These are phyloP conservation scores for Lepraria neglecta DNA, from an alignment of 495 filamentous ascomycete species.

Conservation along the genomic window DNA sequence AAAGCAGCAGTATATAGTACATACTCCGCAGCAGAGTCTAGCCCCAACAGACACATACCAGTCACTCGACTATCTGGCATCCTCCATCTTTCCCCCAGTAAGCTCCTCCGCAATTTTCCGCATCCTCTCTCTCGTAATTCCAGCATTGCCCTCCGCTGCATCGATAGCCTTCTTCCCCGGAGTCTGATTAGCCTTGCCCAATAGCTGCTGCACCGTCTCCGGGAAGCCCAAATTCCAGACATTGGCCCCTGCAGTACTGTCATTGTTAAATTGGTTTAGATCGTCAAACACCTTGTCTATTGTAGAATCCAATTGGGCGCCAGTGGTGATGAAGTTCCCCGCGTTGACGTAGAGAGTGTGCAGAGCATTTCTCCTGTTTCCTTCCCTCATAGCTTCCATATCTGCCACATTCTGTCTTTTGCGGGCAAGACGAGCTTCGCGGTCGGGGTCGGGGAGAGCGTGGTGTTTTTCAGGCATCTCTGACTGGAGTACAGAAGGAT, in stretches of 20 bases:
- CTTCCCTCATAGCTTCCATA: slow-evolving; percentile 36
- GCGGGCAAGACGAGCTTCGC: slow-evolving; percentile 40
- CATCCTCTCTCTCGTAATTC: slow-evolving; percentile 50
- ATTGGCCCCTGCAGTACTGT: slow-evolving; percentile 41
- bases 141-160: slow-evolving; percentile 29
- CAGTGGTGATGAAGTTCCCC: slow-evolving; percentile 57
- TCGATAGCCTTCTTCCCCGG: slow-evolving; percentile 33
- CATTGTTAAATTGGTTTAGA: slow-evolving; percentile 43
- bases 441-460: slow-evolving; percentile 43
- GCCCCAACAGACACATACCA: background rate
- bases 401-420: slow-evolving; percentile 39
- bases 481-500: slow-evolving; percentile 41
- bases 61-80: background rate
- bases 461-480: slow-evolving; percentile 36
- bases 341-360: slow-evolving; percentile 62
- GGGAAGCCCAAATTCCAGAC: slow-evolving; percentile 55
- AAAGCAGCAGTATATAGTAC: too few relatives aligned
- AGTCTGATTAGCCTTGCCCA: slow-evolving; percentile 30
- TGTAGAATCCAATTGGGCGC: slow-evolving; percentile 52
- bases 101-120: slow-evolving; percentile 60
- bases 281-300: slow-evolving; percentile 56
- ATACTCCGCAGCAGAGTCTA: background rate
- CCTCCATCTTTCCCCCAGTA: slow-evolving; percentile 61
- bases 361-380: slow-evolving; percentile 42
- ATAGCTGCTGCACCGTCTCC: slow-evolving; percentile 44